These are phyloP conservation scores for Funneliformis mosseae DNA, from an alignment of 192 early-diverging fungal genomes.

Conservation along the genomic window DNA sequence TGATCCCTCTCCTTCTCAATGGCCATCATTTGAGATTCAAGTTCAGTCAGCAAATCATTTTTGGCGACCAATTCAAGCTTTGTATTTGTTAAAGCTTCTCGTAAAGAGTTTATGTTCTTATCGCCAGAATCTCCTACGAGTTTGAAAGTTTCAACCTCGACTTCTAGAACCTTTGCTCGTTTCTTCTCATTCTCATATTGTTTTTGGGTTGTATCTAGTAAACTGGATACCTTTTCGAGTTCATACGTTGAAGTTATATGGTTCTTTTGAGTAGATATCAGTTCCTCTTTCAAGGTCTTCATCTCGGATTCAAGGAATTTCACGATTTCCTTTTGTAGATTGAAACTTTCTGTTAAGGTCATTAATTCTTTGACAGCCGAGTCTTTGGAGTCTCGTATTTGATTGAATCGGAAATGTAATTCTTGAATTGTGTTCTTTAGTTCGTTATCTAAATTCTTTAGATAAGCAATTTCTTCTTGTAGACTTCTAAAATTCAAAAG, in stretches of 20 bases:
- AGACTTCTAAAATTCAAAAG: neutral
- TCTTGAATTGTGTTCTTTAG: neutral
- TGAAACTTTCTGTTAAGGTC: neutral
- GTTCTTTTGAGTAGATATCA: neutral
- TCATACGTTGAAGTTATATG: neutral
- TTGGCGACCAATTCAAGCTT: constrained; percentile 11
- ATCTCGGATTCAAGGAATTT: constrained; percentile 11
- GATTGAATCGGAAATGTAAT: neutral
- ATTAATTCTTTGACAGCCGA: neutral
- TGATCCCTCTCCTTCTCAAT: constrained; percentile 17
- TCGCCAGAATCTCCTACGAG: neutral
- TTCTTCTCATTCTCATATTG: constrained; percentile 7
- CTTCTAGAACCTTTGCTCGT: neutral
- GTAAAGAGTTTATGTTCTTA: neutral
- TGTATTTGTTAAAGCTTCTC: neutral
- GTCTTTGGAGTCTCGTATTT: neutral
- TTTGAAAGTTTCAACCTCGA: constrained; percentile 1
- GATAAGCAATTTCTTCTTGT: neutral
- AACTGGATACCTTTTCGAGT: constrained; percentile 3
- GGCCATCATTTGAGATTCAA: constrained; percentile 5
- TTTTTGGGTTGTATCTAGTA: neutral
- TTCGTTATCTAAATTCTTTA: neutral
- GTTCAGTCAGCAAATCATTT: constrained; percentile 16
- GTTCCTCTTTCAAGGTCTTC: constrained; percentile 7
- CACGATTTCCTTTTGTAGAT: constrained; percentile 1